These are phyloP conservation scores for Neonectria punicea DNA, from an alignment of 2,329 filamentous ascomycete species.

Conservation along the genomic window DNA sequence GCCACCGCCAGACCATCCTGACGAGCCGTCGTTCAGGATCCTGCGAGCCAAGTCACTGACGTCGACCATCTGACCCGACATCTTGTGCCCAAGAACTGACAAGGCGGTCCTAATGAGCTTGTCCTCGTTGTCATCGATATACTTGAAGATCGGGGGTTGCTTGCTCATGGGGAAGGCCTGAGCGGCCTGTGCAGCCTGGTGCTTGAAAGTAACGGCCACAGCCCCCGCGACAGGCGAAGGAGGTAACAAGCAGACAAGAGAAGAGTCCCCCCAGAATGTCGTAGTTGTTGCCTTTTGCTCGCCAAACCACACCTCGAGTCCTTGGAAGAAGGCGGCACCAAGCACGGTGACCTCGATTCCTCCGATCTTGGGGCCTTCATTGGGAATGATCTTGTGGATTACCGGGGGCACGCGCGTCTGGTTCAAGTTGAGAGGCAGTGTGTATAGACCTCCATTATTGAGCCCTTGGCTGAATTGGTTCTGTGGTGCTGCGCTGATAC, in stretches of 20 bases:
- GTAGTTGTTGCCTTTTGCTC: constrained; percentile 72
- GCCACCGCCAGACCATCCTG: constrained; percentile 56
- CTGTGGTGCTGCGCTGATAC: constrained; percentile 54
- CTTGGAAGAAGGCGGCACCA: constrained; percentile 81
- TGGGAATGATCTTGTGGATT: constrained; percentile 86
- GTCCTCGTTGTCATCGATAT: constrained; percentile 76
- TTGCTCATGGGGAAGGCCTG: constrained; percentile 51
- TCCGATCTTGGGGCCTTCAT: constrained; percentile 82
- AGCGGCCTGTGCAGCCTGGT: constrained; percentile 55
- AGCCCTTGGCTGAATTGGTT: constrained; percentile 60
- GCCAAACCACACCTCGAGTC: constrained; percentile 86
- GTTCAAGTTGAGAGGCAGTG: constrained; percentile 60
- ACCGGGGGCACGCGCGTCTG: constrained; percentile 62
- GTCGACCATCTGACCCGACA: constrained; percentile 71
- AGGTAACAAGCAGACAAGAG: constrained; percentile 82
- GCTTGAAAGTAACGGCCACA: constrained; percentile 77
- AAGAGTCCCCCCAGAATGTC: constrained; percentile 82
- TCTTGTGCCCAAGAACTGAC: constrained; percentile 71
- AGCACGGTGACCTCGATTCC: constrained; percentile 89
- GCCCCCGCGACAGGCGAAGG: constrained; percentile 74
- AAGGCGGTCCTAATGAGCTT: constrained; percentile 75
- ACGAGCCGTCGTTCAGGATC: constrained; percentile 62
- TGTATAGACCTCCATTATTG: constrained; percentile 60
- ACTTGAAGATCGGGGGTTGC: constrained; percentile 71
- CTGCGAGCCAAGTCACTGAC: constrained; percentile 70